Percentiles rank a stretch among this genome's conserved stretches.
phyloP scores from a whole-genome alignment of 805 yeast genomes.

The Jamesozyma jinghongensis region DNA sequence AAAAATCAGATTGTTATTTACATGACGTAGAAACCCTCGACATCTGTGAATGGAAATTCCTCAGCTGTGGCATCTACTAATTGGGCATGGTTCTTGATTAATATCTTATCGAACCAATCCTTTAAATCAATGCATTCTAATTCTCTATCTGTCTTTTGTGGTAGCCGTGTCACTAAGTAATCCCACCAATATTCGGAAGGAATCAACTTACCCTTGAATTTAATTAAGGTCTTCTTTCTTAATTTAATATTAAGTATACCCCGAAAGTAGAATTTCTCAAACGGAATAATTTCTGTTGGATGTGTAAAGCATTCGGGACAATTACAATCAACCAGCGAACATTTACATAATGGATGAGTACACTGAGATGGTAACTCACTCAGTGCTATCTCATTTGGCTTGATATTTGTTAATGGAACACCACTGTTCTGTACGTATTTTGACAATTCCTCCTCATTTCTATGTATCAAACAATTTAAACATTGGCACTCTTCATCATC shows the following conservation, averaged over 20 bases:
- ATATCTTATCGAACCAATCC: conserved; percentile 23
- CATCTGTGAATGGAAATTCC: conserved; percentile 5
- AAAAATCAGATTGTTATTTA: not conserved
- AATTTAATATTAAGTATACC: conserved; percentile 23
- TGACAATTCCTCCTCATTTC: conserved; percentile 28
- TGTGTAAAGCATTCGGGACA: conserved; percentile 21
- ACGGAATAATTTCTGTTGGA: conserved; percentile 21
- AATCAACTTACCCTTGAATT: conserved; percentile 21
- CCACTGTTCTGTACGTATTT: conserved; percentile 25
- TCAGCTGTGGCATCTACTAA: conserved; percentile 10
- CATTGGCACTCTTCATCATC: conserved; percentile 26
- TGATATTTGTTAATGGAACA: conserved; percentile 22
- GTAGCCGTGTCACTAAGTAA: conserved; percentile 21
- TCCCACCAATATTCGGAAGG: conserved; percentile 31
- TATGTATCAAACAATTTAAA: conserved; percentile 28
- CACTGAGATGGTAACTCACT: conserved; percentile 4
- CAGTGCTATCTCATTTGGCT: not conserved
- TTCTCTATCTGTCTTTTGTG: conserved; percentile 15
- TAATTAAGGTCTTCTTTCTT: conserved; percentile 22
- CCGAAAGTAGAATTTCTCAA: conserved; percentile 18
- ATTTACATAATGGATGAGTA: conserved; percentile 11
- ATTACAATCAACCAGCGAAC: conserved; percentile 18
- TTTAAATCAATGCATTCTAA: conserved; percentile 18
- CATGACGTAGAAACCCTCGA: conserved; percentile 11
- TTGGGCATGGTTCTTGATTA: conserved; percentile 13